Base-by-base conservation (phyloP, 768 basidiomycete species). In the Ephemerocybe angulata region DNA sequence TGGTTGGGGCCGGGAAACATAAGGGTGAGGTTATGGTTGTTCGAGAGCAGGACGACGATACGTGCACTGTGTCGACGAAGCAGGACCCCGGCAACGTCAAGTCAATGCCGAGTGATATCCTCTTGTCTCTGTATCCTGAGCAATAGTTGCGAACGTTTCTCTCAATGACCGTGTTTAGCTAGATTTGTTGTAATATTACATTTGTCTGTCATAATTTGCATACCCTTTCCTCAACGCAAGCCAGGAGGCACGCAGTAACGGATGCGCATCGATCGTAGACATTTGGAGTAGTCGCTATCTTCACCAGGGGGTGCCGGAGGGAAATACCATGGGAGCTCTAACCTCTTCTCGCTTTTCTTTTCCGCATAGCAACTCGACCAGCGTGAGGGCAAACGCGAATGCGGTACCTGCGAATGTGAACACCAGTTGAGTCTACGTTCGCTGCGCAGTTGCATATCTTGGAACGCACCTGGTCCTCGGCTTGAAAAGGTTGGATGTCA, bases 341-440 rank as follows among this genome's bases (percentile, higher is more conserved):
- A 91, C 79, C 58, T 88, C 82, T 19, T 75, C 75, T 4, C 86
- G 73, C 67, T 82, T 88, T 35, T 77, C 78, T 13, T 72, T 59
- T 3, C 90, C 90, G 56, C 82, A 84, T 1, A 92, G 75, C 19
- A 82, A 62, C 63, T 89, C 87, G 8, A 90, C 84, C 30, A 93
- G 68, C n/a, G 84, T 84, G 52, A 92, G 73, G 2, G 87, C 87
- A 59, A 93, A 92, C 1, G 84, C 82, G 63, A 93, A 92, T 0
- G 83, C 72, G 3, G 89, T 90, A 11, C 90, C 89, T 85, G 59
- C 21, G 12, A 31, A 13, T 10, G 22, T 37, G 27, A 17, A 29
- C 15, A 27, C 19, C 21, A 15, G 51, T 46, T 29, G 12, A 12
- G 21, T 15, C 1, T 52, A 37, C 17, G 25, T 17, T 48, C 27